Base-by-base conservation (phyloP, 2,329 filamentous ascomycete species). In the Neofusicoccum ribis region DNA sequence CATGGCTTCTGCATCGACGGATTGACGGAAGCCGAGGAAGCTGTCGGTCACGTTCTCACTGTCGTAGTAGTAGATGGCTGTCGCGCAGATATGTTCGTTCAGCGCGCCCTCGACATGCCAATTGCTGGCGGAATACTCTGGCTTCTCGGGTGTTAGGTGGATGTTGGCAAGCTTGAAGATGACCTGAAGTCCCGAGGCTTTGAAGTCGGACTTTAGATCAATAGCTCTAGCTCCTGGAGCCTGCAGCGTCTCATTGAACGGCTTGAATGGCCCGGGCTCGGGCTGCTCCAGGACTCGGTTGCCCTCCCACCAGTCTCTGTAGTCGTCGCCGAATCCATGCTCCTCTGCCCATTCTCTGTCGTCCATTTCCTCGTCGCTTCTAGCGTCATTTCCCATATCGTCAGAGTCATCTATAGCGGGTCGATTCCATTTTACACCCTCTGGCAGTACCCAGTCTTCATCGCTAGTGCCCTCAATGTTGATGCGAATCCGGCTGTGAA, bases 61-160 rank as follows among this genome's bases (percentile, higher is more conserved):
- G 66, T 88, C 84, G 68, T 86, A 86, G 72, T 88, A 88, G 74
- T 87, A 88, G 17, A 90, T 76, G 0, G 87, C 85, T 0, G 86
- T 87, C 0, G 86, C 86, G 68, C 82, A 83, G 43, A 91, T 89
- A 67, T 84, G 84, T 73, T 91, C 88, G 69, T 90, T 90, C 75
- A 78, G 70, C 34, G 68, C 68, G 7, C 78, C 78, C 68, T 81
- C 78, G n/a, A 83, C 70, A 68, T 87, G 85, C 82, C 85, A 88
- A 1, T 75, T 76, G 0, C 85, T 85, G 15, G 83, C 83, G 0
- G 76, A 73, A 67, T 86, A 89, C 0, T 71, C 70, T 0, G 87
- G 84, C 2, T 85, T 82, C 17, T 85, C 83, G 0, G 88, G 88
- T 0, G 82, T 86, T 0, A 89, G 78, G 47, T 88, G 80, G 59